Conservation (phyloP, 176 grass and related monocot species). For the barley (Hordeum vulgare) region MorexV3_pseudomolecules_assembly NC_058519.1:284998333-284998832, state of each 20-base stretch:
- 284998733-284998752: neutral
- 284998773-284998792: constrained; percentile 43
- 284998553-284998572: neutral
- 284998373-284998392: no score
- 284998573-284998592: neutral
- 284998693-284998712: neutral
- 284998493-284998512: neutral
- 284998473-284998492: no score
- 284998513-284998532: neutral
- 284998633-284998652: neutral
- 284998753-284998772: constrained; percentile 24
- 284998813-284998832: no score
- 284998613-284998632: no score
- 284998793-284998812: no score
- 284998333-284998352: neutral
- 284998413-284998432: no score
- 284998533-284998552: neutral
- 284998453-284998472: no score
- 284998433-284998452: no score
- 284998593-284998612: neutral
- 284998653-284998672: no score
- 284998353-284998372: no score
- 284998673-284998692: neutral
- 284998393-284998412: no score
- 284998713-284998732: neutral